phyloP scores from a whole-genome alignment of 805 yeast genomes.

The Lachancea sp. region DNA sequence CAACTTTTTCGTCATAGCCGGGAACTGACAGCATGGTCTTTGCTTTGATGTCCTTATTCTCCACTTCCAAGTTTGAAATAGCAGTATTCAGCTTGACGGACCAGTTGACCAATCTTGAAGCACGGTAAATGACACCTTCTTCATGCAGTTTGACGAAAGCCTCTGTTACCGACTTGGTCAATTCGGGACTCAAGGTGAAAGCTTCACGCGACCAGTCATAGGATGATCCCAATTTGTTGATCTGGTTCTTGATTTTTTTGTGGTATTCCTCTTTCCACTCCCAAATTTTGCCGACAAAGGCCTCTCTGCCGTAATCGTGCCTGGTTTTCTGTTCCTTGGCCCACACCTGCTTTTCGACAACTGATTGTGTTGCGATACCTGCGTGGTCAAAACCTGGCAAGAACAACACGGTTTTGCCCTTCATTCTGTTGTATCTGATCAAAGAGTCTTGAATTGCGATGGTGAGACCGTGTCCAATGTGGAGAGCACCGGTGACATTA shows the following conservation, averaged over 20 bases:
- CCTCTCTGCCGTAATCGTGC: conserved; percentile 93
- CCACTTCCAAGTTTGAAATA: conserved; percentile 92
- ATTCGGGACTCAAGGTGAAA: conserved; percentile 78
- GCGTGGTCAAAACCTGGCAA: conserved; percentile 98
- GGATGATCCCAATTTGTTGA: conserved; percentile 87
- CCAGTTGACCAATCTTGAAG: conserved; percentile 92
- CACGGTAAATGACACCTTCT: conserved; percentile 93
- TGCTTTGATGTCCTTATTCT: conserved; percentile 81
- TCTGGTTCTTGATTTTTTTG: conserved; percentile 73
- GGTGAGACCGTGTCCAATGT: conserved; percentile 97
- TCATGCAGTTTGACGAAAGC: conserved; percentile 89
- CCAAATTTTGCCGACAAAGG: conserved; percentile 85
- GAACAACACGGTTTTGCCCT: conserved; percentile 87
- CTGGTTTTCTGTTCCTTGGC: conserved; percentile 80
- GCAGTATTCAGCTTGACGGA: conserved; percentile 92
- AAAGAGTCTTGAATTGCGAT: conserved; percentile 91
- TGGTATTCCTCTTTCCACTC: conserved; percentile 98
- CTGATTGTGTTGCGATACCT: conserved; percentile 97
- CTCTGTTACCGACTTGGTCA: conserved; percentile 76
- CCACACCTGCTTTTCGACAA: conserved; percentile 94
- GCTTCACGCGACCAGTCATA: conserved; percentile 95
- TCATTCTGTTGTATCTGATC: conserved; percentile 93
- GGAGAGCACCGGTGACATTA: conserved; percentile 96
- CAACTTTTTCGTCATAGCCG: conserved; percentile 81
- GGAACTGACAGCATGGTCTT: conserved; percentile 79